Conservation (phyloP, 441 rosid genomes). For the Gossypium trilobum region DNA sequence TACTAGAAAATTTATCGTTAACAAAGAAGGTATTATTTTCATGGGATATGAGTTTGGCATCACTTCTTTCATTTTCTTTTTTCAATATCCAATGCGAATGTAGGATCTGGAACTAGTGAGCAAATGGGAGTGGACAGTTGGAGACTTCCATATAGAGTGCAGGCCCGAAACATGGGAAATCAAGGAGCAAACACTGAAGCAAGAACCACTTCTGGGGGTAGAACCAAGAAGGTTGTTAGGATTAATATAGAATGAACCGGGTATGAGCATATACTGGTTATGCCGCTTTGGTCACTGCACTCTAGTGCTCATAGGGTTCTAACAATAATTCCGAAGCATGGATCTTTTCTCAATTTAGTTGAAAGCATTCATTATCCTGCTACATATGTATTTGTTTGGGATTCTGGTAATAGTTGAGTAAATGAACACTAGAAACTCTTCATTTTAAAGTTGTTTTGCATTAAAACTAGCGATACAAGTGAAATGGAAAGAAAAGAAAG, state of each 20-base stretch:
- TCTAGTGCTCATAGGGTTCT: background rate
- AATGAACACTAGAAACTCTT: background rate
- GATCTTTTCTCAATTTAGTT: background rate
- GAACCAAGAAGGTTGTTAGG: conserved; percentile 50
- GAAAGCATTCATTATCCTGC: background rate
- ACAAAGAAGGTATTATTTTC: background rate
- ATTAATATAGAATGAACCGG: conserved; percentile 57
- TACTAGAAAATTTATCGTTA: background rate
- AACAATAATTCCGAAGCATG: background rate
- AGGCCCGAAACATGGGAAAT: conserved; percentile 4
- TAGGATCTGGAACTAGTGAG: conserved; percentile 29
- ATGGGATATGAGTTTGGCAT: background rate
- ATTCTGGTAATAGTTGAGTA: background rate
- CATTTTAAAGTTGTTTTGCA: background rate
- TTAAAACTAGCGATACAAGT: background rate
- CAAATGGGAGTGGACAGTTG: conserved; percentile 25
- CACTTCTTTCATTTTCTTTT: background rate
- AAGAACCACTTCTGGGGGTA: conserved; percentile 17
- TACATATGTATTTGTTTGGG: background rate
- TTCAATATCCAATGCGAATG: background rate
- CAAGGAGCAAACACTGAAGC: conserved; percentile 3
- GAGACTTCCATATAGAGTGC: conserved; percentile 32
- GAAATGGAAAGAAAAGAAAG: background rate
- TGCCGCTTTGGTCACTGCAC: background rate
- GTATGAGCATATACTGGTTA: background rate